Evolutionary conservation across 2,329 filamentous ascomycete species (phyloP), one percentile per base, ranked within the genome.

Genomic region (Cordyceps militaris): DNA sequence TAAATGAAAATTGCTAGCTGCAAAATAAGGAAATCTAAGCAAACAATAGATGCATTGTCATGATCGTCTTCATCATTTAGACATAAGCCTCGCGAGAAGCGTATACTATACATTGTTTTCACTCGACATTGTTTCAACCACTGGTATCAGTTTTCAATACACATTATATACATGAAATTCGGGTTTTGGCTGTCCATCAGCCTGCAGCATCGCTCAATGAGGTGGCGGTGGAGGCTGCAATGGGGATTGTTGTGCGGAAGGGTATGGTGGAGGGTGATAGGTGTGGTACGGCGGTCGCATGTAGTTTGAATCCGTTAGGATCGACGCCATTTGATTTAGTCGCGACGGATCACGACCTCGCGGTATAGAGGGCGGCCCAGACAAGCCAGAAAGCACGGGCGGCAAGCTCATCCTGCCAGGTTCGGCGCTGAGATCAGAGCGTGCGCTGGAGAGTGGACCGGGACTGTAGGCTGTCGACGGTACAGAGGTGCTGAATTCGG

Each of bases 241-340:
- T 8, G 52, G 30, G 11, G 28, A 16, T 14, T 48, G 46, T 19
- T 19, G 28, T 8, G 26, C 21, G 9, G n/a, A 8, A 21, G 28
- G 26, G 11, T 48, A 48, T 21, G 28, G 28, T 14, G 28, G 32
- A 26, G 48, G 43, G 23, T 47, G 34, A n/a, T 34, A 40, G 7
- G 32, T 34, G 4, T 43, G 46, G 23, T 38, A 53, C 8, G 58
- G 58, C 3, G 44, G 51, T 28, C 56, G 43, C 16, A 55, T 40
- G 24, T 61, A 60, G 28, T 48, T 62, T 1, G 56, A 21, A 4
- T 58, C 49, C 19, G 54, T 54, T 11, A 63, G 23, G 10, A 64
- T 43, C 6, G 70, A 72, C 11, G 72, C 70, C 50, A 74, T 68
- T 49, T 72, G 71, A 47, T 70, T 71, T 46, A 72, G 66, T 28